Conservation (phyloP, 371 early-diverging fungal species). For the Cokeromyces recurvatus region DNA sequence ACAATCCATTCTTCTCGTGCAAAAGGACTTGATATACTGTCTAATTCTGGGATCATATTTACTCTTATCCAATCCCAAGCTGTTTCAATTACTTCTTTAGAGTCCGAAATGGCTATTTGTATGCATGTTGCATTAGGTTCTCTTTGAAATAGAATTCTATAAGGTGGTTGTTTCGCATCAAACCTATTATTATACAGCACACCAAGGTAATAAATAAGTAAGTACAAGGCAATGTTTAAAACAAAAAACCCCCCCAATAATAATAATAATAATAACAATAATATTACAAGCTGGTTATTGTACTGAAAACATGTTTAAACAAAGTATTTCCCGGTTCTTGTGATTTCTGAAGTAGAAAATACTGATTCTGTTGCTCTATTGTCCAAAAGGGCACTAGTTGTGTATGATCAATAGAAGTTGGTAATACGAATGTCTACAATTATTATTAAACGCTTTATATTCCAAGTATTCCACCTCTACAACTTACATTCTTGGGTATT, state of each 20-base stretch:
- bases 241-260: too few relatives aligned
- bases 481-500: too few relatives aligned
- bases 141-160: slow-evolving; percentile 73
- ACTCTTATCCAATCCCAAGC: slow-evolving; percentile 86
- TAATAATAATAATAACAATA: too few relatives aligned
- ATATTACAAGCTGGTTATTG: slow-evolving; percentile 77
- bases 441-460: too few relatives aligned
- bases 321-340: slow-evolving; percentile 45
- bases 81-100: slow-evolving; percentile 70
- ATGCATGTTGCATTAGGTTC: slow-evolving; percentile 43
- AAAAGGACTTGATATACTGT: slow-evolving; percentile 60
- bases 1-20: slow-evolving; percentile 83
- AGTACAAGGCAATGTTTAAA: not conserved
- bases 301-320: slow-evolving; percentile 64
- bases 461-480: too few relatives aligned
- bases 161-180: slow-evolving; percentile 91
- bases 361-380: slow-evolving; percentile 52
- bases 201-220: not conserved
- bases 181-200: too few relatives aligned
- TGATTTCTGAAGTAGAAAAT: slow-evolving; percentile 69
- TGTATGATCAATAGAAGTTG: slow-evolving; percentile 32
- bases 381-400: slow-evolving; percentile 56
- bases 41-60: slow-evolving; percentile 62
- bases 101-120: slow-evolving; percentile 72
- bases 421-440: slow-evolving; percentile 32